These are phyloP conservation scores for Pneumocystis carinii DNA, from an alignment of 1,139 yeast species.

Conservation along the genomic window DNA sequence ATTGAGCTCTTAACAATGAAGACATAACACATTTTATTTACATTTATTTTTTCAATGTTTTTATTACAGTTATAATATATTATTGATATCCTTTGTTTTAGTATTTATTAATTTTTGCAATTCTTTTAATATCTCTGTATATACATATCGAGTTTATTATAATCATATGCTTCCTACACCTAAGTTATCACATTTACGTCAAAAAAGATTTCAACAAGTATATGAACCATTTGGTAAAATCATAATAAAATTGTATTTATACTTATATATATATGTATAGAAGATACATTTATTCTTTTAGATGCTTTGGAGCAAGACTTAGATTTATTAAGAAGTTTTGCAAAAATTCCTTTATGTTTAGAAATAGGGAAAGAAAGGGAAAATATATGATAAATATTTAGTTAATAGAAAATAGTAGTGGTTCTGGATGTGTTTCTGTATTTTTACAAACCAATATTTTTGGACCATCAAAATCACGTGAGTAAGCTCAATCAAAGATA, in stretches of 20 bases:
- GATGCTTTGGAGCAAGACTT: slow-evolving; percentile 13
- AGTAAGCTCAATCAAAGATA: neutral
- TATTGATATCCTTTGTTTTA: neutral
- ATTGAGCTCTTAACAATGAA: slow-evolving; percentile 16
- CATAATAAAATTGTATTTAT: neutral
- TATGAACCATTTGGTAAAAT: slow-evolving; percentile 11
- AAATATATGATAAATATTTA: neutral
- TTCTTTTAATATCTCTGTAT: neutral
- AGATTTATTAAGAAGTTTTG: neutral
- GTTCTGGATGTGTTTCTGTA: slow-evolving; percentile 12
- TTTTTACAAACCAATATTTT: slow-evolving; percentile 8
- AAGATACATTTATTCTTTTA: slow-evolving; percentile 12
- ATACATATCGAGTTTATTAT: neutral
- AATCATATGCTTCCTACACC: slow-evolving; percentile 12
- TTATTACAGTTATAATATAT: neutral
- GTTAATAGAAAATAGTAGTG: slow-evolving; percentile 5
- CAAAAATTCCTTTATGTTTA: neutral
- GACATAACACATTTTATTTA: neutral
- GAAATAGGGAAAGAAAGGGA: neutral
- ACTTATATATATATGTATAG: neutral
- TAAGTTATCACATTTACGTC: slow-evolving; percentile 7
- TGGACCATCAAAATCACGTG: neutral
- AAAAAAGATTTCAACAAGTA: slow-evolving; percentile 7
- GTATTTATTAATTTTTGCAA: neutral
- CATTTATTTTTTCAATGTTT: neutral